phyloP scores from a whole-genome alignment of 2,329 filamentous ascomycete genomes.

The Elsinoe necatrix region DNA sequence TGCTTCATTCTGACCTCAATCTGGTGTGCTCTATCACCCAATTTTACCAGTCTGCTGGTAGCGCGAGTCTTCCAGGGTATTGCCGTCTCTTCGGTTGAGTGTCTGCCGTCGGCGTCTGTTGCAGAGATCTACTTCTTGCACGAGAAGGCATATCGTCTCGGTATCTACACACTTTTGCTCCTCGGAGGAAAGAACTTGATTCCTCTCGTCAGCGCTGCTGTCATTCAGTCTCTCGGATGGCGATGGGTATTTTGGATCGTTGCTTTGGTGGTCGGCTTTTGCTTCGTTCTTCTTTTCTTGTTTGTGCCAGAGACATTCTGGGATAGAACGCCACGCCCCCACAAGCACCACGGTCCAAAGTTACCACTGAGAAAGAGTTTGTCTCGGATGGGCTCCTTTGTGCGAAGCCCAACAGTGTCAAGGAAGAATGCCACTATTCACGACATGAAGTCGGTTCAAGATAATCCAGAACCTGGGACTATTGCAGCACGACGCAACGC shows the following conservation, averaged over 20 bases:
- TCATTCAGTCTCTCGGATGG: constrained; percentile 73
- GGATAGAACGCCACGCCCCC: constrained; percentile 65
- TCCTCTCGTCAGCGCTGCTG: constrained; percentile 74
- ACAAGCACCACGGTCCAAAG: constrained; percentile 31
- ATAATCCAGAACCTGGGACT: constrained; percentile 10
- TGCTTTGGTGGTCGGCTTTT: constrained; percentile 67
- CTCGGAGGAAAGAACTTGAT: constrained; percentile 82
- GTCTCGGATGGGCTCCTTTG: constrained; percentile 22
- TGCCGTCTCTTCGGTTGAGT: constrained; percentile 83
- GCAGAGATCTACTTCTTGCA: constrained; percentile 96
- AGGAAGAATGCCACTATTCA: background rate
- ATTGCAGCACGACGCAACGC: background rate
- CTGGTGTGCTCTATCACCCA: constrained; percentile 82
- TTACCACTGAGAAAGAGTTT: constrained; percentile 17
- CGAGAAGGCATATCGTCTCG: constrained; percentile 83
- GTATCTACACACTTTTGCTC: constrained; percentile 83
- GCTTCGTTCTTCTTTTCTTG: constrained; percentile 65
- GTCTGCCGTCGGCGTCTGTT: constrained; percentile 84
- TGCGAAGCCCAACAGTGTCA: background rate
- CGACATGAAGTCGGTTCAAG: background rate
- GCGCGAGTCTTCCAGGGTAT: constrained; percentile 83
- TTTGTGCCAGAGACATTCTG: constrained; percentile 95
- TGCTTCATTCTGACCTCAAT: constrained; percentile 69
- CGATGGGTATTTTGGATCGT: constrained; percentile 58
- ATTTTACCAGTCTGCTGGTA: constrained; percentile 67